These are phyloP conservation scores for Crucihimalaya himalaica DNA, from an alignment of 345 rosid species.

Conservation along the genomic window DNA sequence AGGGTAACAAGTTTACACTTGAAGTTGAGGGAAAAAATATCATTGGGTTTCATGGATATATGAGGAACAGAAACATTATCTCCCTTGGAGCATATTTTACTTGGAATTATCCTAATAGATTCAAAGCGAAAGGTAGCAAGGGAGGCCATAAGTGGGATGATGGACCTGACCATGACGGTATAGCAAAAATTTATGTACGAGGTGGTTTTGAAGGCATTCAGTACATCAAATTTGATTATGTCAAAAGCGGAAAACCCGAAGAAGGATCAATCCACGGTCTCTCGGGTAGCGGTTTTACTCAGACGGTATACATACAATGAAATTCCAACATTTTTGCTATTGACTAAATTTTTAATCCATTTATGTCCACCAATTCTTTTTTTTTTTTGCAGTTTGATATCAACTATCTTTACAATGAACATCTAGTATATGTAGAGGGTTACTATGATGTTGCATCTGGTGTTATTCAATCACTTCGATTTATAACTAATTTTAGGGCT, in stretches of 20 bases:
- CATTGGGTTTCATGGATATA: slow-evolving; percentile 19
- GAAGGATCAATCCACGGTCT: background rate
- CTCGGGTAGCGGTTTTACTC: background rate
- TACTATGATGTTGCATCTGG: background rate
- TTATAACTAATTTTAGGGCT: slow-evolving; percentile 10
- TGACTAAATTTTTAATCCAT: background rate
- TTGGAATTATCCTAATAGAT: background rate
- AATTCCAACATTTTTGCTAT: background rate
- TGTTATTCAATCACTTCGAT: background rate
- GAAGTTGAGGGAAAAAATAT: background rate
- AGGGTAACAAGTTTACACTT: slow-evolving; percentile 21
- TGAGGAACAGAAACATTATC: background rate
- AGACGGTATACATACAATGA: background rate
- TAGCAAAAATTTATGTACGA: slow-evolving; percentile 15
- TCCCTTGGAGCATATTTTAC: slow-evolving; percentile 24
- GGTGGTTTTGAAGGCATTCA: slow-evolving; percentile 8
- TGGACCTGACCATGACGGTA: background rate
- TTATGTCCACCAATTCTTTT: background rate
- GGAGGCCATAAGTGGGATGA: slow-evolving; percentile 16
- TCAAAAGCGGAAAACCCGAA: background rate
- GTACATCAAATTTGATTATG: slow-evolving; percentile 19
- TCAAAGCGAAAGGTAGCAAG: background rate
- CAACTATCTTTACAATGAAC: background rate
- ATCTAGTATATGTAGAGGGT: slow-evolving; percentile 14
- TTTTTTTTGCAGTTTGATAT: slow-evolving; percentile 6